Conservation (phyloP, 257 asterid species). For the Solanum clarkiae region DNA sequence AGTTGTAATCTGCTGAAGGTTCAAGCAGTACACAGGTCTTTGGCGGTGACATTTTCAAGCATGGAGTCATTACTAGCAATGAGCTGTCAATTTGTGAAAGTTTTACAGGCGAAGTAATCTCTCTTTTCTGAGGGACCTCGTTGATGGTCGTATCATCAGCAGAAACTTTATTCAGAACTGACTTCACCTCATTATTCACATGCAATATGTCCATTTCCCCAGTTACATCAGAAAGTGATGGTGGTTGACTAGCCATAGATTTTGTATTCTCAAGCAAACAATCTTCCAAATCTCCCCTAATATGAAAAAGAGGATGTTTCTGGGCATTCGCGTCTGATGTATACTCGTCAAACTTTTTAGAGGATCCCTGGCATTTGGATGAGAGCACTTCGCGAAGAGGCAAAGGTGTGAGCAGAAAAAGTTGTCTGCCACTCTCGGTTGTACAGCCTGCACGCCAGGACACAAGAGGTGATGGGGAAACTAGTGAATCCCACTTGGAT, state of each 20-base stretch:
- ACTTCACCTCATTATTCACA: background rate
- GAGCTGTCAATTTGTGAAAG: constrained; percentile 20
- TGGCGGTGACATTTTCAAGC: constrained; percentile 74
- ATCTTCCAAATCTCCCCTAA: constrained; percentile 1
- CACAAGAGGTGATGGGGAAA: constrained; percentile 93
- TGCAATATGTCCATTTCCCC: background rate
- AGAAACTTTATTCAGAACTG: constrained; percentile 17
- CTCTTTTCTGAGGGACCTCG: constrained; percentile 7
- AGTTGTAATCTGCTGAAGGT: constrained; percentile 40
- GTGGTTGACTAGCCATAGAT: constrained; percentile 4
- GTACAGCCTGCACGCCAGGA: constrained; percentile 79
- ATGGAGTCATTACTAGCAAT: constrained; percentile 56
- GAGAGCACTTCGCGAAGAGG: constrained; percentile 35
- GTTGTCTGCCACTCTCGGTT: constrained; percentile 54
- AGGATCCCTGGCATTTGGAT: constrained; percentile 16
- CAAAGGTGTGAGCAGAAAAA: constrained; percentile 85
- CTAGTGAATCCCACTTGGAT: constrained; percentile 51
- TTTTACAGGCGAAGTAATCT: constrained; percentile 30
- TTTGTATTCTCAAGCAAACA: constrained; percentile 8
- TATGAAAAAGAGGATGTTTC: constrained; percentile 5
- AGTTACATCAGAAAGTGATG: constrained; percentile 1
- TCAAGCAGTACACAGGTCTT: constrained; percentile 80
- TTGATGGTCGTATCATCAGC: constrained; percentile 8
- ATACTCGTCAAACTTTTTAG: constrained; percentile 13
- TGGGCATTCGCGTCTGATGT: constrained; percentile 8